Percentiles rank a stretch among this genome's conserved stretches.
Evolutionary conservation across 805 yeast species (phyloP).

Genomic region (Zygoascus flipseniorum): DNA sequence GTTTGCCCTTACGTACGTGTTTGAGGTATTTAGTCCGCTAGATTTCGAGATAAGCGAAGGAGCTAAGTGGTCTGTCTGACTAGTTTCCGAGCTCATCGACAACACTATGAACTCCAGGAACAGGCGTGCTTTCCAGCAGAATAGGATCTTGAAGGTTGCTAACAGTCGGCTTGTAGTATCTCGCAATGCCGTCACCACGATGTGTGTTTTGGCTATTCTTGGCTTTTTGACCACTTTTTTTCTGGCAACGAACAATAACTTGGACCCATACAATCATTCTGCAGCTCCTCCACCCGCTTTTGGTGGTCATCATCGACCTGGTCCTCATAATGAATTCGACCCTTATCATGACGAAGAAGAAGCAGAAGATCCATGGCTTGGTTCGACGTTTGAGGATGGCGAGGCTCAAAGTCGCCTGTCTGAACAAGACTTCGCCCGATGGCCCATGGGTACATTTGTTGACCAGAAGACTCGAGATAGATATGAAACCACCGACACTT

Average conservation of each 20-base stretch:
- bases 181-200: not conserved
- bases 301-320: not conserved
- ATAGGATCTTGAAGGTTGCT: no score
- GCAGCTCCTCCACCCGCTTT: not conserved
- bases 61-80: no score
- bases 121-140: no score
- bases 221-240: not conserved
- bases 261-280: not conserved
- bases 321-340: not conserved
- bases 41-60: no score
- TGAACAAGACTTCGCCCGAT: not conserved
- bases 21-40: no score
- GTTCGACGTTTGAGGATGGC: not conserved
- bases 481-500: not conserved
- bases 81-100: no score
- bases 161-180: not conserved
- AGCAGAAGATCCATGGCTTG: not conserved
- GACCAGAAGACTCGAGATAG: not conserved
- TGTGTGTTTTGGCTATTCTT: not conserved
- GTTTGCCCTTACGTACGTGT: no score
- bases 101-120: no score
- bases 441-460: not conserved
- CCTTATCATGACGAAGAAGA: not conserved
- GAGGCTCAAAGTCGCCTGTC: not conserved
- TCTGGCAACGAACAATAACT: not conserved